Base-by-base conservation (phyloP, 768 basidiomycete species). In the Boletus rufocinnamomeus region DNA sequence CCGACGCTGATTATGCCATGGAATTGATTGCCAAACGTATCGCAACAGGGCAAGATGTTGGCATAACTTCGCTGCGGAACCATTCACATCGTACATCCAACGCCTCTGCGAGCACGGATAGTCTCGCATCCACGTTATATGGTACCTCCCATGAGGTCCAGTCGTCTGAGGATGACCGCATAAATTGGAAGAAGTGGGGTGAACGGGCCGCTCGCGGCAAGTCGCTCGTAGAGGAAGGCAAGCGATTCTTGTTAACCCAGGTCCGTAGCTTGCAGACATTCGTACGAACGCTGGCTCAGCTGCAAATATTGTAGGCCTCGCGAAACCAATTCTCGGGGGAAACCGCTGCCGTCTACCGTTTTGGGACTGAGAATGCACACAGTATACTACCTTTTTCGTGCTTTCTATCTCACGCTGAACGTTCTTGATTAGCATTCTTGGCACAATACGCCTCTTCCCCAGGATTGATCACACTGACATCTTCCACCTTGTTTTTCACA, bases 1-100 rank as follows among this genome's bases (percentile, higher is more conserved):
- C 86, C 4, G 86, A 89, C 62, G 79, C 83, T 4, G 85, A 89
- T 49, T 85, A 86, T 64, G 86, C 88, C 2, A 88, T 88, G 83
- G 79, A 86, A 38, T 67, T 89, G 13, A 87, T 89, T 19, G 80
- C 86, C 4, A 76, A 79, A 56, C 82, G 87, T 9, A 77, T 87
- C 5, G 79, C 82, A 35, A 72, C 77, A 21, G 87, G 87, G 7
- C 74, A 85, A 50, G 76, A 79, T 27, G 67, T 87, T 37, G 73
- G 67, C 23, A 75, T 80, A 6, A 62, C 72, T 13, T 64, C 63
- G 43, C 61, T 48, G 10, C 51, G 67, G 37, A 71, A 59, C 27
- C 64, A 58, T 34, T 48, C 64, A 48, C 56, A 59, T 66, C 56
- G 44, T 58, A 34, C 44, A 52, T 58, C 57, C 38, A 64, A 51